Base-by-base conservation (phyloP, 345 rosid genomes). In the Camelina hispida region DNA sequence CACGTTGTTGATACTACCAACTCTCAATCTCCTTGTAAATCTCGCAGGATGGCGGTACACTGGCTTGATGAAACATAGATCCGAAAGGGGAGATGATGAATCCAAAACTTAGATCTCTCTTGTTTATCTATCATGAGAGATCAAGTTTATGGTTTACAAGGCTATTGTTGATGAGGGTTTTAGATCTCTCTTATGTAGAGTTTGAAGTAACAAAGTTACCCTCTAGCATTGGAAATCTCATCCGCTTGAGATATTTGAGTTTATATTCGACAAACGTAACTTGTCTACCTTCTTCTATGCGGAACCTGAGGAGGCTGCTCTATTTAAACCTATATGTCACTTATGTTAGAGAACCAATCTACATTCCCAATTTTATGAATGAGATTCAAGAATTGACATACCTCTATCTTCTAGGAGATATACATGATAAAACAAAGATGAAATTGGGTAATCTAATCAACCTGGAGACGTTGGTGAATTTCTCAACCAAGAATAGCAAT, bases 371-470 rank as follows among this genome's bases (percentile, higher is more conserved):
- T 15, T n/a, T n/a, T n/a, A n/a, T n/a, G n/a, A n/a, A 62, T 2
- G 51, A 37, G 69, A 66, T 60, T 70, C 46, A 6, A 50, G 13
- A 34, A 30, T 15, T 72, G 62, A 59, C 1, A 28, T 46, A 59
- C 60, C 57, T 78, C 0, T 4, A 0, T 9, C 6, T 72, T 0
- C 69, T 73, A 0, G 1, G 0, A 1, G 1, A 0, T 0, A 9
- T 30, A 4, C 12, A 50, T 20, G 20, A 6, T 6, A 28, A 44
- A 0, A 1, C 3, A 32, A 67, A 48, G 44, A 0, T 55, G n/a
- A 40, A 64, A 15, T 23, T 77, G 30, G 71, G n/a, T 6, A 77
- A 56, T 59, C 30, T 78, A 18, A 32, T 60, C n/a, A 58, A 53
- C 9, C 2, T 72, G 34, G 73, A 58, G 71, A 59, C 52, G 0